These are phyloP conservation scores for Sindora glabra DNA, from an alignment of 306 rosid genomes.

Conservation along the genomic window DNA sequence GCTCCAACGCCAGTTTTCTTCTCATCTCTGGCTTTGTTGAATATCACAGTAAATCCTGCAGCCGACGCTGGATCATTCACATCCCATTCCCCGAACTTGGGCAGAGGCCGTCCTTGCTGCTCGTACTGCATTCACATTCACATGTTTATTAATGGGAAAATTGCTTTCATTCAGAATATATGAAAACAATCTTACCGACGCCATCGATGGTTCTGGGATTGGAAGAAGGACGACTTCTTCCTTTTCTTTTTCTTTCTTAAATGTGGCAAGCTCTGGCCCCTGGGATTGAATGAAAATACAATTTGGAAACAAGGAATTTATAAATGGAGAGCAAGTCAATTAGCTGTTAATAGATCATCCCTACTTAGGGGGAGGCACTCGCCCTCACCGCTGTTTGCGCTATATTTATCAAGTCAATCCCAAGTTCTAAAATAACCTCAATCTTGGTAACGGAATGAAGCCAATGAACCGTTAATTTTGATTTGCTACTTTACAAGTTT, in stretches of 20 bases:
- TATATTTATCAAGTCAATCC: no score
- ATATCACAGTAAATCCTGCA: conserved; percentile 72
- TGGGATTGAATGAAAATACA: not conserved
- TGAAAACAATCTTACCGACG: no score
- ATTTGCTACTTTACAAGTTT: no score
- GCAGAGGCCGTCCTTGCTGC: conserved; percentile 47
- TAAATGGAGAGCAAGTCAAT: conserved; percentile 4
- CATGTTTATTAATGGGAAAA: not conserved
- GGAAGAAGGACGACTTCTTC: no score
- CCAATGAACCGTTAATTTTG: no score
- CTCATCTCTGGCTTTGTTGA: conserved; percentile 71
- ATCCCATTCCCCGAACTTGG: conserved; percentile 93
- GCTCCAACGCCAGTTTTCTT: conserved; percentile 61
- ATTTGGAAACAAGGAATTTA: not conserved
- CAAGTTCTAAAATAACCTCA: no score
- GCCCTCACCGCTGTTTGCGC: no score
- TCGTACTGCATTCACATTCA: conserved; percentile 35
- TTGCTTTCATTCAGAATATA: not conserved
- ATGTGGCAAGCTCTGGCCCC: not conserved
- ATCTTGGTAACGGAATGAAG: no score
- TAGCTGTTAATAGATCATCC: no score
- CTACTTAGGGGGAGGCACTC: no score
- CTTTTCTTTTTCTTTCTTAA: no score
- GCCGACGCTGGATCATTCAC: conserved; percentile 78
- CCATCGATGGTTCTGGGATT: no score